Percentiles rank a stretch among this genome's conserved stretches.
Conservation (phyloP, 1,284 basidiomycete genomes). For the Ceratobasidium sp. region DNA sequence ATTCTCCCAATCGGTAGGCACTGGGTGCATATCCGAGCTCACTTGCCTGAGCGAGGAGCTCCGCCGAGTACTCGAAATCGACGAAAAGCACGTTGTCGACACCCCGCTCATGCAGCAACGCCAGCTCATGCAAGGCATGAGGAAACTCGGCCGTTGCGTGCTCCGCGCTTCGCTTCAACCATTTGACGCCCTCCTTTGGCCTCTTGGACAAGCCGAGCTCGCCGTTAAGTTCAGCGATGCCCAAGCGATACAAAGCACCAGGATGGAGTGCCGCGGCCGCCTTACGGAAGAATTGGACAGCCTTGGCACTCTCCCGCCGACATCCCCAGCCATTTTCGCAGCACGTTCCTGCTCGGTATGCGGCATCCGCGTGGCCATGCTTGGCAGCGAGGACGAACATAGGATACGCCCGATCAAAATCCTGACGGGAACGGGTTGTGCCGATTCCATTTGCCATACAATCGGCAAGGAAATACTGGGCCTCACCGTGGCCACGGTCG, state of each 20-base stretch:
- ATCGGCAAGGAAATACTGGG: constrained; percentile 97
- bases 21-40: constrained; percentile 97
- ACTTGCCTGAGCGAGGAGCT: constrained; percentile 93
- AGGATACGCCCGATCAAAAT: constrained; percentile 97
- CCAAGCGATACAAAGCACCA: constrained; percentile 96
- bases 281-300: constrained; percentile 94
- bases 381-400: constrained; percentile 97
- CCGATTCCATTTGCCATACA: constrained; percentile 98
- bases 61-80: constrained; percentile 94
- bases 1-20: constrained; percentile 96
- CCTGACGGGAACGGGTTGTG: constrained; percentile 88
- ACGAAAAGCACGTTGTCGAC: constrained; percentile 98
- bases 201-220: constrained; percentile 89
- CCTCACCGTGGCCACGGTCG: constrained; percentile 92
- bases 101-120: constrained; percentile 93
- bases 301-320: constrained; percentile 90
- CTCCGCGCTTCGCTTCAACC: constrained; percentile 97
- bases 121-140: constrained; percentile 95
- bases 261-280: constrained; percentile 93
- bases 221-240: constrained; percentile 96
- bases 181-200: constrained; percentile 97
- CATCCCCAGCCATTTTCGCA: constrained; percentile 99
- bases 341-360: constrained; percentile 96
- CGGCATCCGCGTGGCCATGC: constrained; percentile 97
- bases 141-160: constrained; percentile 95